Evolutionary conservation across 1,139 yeast genomes (phyloP).

Genomic region (Geotrichum restrictum): DNA sequence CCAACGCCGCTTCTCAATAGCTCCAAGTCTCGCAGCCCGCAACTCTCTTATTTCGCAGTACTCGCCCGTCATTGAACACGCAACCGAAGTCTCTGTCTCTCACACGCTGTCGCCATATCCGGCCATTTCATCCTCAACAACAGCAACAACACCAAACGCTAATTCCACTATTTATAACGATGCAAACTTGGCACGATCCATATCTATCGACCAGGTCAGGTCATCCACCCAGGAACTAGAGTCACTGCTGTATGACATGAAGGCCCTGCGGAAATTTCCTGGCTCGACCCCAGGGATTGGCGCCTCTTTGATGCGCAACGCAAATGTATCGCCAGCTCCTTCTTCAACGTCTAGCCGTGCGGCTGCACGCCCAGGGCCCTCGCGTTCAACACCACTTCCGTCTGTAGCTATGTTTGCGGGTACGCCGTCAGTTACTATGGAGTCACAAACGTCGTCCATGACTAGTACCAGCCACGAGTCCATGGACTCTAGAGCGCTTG

Average conservation of each 20-base stretch:
- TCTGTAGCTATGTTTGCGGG: background rate
- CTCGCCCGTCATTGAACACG: slow-evolving; percentile 24
- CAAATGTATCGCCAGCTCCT: background rate
- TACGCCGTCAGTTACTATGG: slow-evolving; percentile 1
- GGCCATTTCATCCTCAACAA: background rate
- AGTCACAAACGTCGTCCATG: slow-evolving; percentile 11
- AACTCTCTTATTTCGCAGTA: slow-evolving; percentile 23
- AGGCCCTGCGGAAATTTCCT: slow-evolving; percentile 27
- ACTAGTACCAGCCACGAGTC: background rate
- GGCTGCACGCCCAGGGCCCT: slow-evolving; percentile 15
- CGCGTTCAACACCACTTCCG: slow-evolving; percentile 12
- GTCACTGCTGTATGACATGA: slow-evolving; percentile 27
- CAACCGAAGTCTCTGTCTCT: slow-evolving; percentile 18
- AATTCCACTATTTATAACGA: background rate
- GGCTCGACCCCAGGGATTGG: background rate
- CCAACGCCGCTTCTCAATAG: slow-evolving; percentile 15
- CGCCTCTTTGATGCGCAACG: background rate
- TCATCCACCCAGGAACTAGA: slow-evolving; percentile 29
- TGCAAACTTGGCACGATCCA: slow-evolving; percentile 1
- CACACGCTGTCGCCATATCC: background rate
- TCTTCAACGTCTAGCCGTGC: slow-evolving; percentile 3
- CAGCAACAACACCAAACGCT: slow-evolving; percentile 6
- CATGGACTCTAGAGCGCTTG: background rate
- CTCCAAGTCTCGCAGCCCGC: slow-evolving; percentile 21
- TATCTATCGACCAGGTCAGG: slow-evolving; percentile 25